Evolutionary conservation across 352 stramenopile species (phyloP).

Genomic region (Lagenidium giganteum): DNA sequence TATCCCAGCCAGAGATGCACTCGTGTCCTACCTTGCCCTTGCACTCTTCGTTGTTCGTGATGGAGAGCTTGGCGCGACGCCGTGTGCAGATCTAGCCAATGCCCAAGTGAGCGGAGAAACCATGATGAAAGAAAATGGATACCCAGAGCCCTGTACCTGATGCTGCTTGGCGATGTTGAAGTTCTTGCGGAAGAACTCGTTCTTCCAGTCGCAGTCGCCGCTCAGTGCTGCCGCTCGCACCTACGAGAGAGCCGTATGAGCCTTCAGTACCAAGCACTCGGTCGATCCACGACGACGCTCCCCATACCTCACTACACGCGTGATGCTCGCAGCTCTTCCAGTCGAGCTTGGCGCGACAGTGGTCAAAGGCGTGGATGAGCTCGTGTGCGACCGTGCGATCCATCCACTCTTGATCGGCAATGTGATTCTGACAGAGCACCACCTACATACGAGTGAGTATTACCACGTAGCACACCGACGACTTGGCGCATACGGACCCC

Average conservation of each 20-base stretch:
- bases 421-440: slow-evolving; percentile 89
- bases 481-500: slow-evolving; percentile 28
- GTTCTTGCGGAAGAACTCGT: slow-evolving; percentile 90
- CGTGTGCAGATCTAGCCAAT: slow-evolving; percentile 76
- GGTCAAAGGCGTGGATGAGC: slow-evolving; percentile 92
- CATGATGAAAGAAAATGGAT: neutral
- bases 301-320: slow-evolving; percentile 88
- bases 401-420: slow-evolving; percentile 88
- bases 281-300: slow-evolving; percentile 1
- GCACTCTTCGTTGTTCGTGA: slow-evolving; percentile 42
- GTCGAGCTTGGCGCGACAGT: slow-evolving; percentile 91
- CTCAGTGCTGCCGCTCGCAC: slow-evolving; percentile 74
- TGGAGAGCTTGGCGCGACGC: slow-evolving; percentile 40
- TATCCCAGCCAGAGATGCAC: neutral
- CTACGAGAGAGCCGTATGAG: slow-evolving; percentile 9
- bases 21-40: slow-evolving; percentile 48
- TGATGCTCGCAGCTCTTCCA: slow-evolving; percentile 91
- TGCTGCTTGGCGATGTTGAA: slow-evolving; percentile 88
- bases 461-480: neutral
- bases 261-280: slow-evolving; percentile 5
- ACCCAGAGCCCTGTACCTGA: slow-evolving; percentile 34
- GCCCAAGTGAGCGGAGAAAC: neutral
- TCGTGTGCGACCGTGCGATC: slow-evolving; percentile 91
- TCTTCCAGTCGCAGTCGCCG: slow-evolving; percentile 89
- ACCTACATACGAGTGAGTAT: slow-evolving; percentile 25